Base-by-base conservation (phyloP, 2,329 filamentous ascomycete genomes). In the Dothistroma pini region DNA sequence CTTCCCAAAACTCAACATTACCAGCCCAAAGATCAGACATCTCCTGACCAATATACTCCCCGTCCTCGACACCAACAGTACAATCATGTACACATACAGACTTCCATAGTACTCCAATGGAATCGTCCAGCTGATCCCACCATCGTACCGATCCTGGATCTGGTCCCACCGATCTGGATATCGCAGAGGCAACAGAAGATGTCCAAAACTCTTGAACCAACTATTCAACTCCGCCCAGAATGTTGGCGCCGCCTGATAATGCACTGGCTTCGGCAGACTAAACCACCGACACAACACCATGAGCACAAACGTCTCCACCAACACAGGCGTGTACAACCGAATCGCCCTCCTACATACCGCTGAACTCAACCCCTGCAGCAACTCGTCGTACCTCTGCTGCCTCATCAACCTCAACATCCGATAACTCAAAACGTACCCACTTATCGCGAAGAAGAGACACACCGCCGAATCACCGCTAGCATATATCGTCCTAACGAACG, bases 361-460 rank as follows among this genome's bases (percentile, higher is more conserved):
- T 10, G 58, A 61, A 16, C 54, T 55, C n/a, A 63, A 51, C 7
- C 47, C 22, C n/a, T 50, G 38, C 14, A 60, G 38, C 6, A 60
- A 25, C 16, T 58, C 55, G 4, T 63, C 58, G 7, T 63, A 38
- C 22, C 51, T 55, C 21, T 44, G 48, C 35, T 63, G 55, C 22
- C 55, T 52, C 50, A 60, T 47, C n/a, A 63, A 51, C 16, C 14
- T 31, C 53, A 63, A 34, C 55, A 69, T 66, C 38, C 67, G 67
- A 62, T 86, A 79, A 32, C 80, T 82, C 12, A 88, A 76, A 2
- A 84, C 85, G 71, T 86, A 87, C 21, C 84, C 84, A 0, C 83
- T 85, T 50, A 86, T 83, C 68, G 86, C 80, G 69, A 86, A 87
- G 76, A 87, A 87, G 65, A 86, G 74, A 71, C 80, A 83, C 44